Evolutionary conservation across 805 yeast genomes (phyloP), one percentile per base, ranked within the genome.

Genomic region (Ogataea zsoltii): DNA sequence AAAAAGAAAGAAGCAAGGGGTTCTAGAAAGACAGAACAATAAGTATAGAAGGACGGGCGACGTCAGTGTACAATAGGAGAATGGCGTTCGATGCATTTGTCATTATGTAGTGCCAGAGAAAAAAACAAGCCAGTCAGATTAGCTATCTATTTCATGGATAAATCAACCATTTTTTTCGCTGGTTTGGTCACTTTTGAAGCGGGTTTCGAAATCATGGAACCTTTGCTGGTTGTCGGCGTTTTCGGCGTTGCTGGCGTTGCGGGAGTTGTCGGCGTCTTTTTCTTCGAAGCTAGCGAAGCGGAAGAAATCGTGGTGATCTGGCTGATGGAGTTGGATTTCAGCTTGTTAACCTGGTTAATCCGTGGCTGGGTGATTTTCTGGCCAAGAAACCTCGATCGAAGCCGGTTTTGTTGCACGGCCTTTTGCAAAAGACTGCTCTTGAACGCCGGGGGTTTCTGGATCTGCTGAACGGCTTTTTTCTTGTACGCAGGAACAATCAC

Each of bases 381-480:
- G 12, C 50, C 49, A 15, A 62, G 49, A 33, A 45, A 60, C 31
- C 44, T 54, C 18, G 58, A 51, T 21, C 62, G 45, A 7, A 53
- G 33, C 38, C 54, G 51, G 42, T 63, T 62, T 32, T 58, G 65
- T 21, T 58, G 54, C 42, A 57, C 57, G 2, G 69, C 69, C 40
- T 55, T 65, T 42, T 65, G 66, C 35, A 66, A 45, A 33, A 66
- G 34, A 2, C 54, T 44, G 41, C 67, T 61, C 41, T 58, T 62
- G 41, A 60, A 63, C 7, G 44, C 37, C 9, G 40, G 26, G 18
- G 54, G 47, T 18, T 43, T 50, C 14, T 45, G 54, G n/a, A 23
- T 23, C 25, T 35, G 55, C 33, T 41, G 50, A 6, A 16, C 39
- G 3, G 46, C 34, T 31, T 46, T 46, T 30, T 44, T 46, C n/a